These are phyloP conservation scores for Begonia loranthoides DNA, from an alignment of 306 rosid genomes.

Conservation along the genomic window DNA sequence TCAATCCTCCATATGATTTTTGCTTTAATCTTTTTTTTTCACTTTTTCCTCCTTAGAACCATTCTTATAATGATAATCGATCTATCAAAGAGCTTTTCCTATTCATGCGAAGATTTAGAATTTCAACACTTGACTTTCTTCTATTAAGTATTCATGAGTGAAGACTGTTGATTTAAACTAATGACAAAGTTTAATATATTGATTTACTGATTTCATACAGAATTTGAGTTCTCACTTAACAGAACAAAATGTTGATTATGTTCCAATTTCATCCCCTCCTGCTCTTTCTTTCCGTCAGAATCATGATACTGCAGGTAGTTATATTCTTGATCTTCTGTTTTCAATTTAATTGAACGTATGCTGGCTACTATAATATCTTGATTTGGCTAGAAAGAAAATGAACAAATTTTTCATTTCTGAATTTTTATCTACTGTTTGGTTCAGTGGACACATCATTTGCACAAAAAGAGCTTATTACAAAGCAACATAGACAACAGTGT, in stretches of 20 bases:
- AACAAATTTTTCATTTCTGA: no score
- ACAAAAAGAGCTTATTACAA: slow-evolving; percentile 28
- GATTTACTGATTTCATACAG: slow-evolving; percentile 26
- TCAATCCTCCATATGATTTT: no score
- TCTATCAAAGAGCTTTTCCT: no score
- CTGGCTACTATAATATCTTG: no score
- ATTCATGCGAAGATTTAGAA: no score
- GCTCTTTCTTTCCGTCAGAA: slow-evolving; percentile 37
- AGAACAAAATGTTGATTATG: slow-evolving; percentile 37
- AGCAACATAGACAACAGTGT: slow-evolving; percentile 46
- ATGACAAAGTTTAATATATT: neutral
- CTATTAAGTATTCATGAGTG: neutral
- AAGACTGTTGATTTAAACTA: neutral
- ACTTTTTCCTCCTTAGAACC: no score
- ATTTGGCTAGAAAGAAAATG: no score
- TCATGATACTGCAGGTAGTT: slow-evolving; percentile 31
- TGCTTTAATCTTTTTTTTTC: no score
- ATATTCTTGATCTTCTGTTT: no score
- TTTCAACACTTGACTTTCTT: neutral
- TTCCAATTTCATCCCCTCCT: slow-evolving; percentile 54
- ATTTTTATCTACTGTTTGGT: slow-evolving; percentile 19
- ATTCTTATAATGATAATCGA: no score
- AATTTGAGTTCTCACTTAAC: slow-evolving; percentile 39
- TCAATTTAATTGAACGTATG: no score
- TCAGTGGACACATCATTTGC: slow-evolving; percentile 28